phyloP scores from a whole-genome alignment of 345 rosid genomes.

The Eucalyptus cloeziana region DNA sequence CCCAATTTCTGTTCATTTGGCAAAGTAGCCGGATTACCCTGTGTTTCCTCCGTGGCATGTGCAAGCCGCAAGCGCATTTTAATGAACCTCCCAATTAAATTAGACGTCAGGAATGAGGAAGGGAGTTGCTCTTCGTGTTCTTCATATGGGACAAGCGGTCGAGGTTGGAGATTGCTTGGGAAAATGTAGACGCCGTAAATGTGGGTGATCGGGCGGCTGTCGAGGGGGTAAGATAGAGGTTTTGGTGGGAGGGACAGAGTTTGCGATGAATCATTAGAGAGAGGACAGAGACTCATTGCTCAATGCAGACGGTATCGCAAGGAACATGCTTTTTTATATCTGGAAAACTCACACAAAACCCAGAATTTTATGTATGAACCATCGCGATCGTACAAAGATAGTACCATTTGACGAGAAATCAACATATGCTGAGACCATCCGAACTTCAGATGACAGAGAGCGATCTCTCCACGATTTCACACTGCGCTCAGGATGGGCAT shows the following conservation, averaged over 20 bases:
- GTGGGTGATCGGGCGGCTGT: not conserved
- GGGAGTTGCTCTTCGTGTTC: not conserved
- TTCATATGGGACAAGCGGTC: not conserved
- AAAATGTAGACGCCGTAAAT: not conserved
- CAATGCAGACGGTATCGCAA: not conserved
- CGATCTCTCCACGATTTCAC: not conserved
- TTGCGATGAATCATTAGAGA: not conserved
- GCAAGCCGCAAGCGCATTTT: not conserved
- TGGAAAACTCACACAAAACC: not conserved
- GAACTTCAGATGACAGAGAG: not conserved
- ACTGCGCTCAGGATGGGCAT: rapidly evolving
- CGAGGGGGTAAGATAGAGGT: not conserved
- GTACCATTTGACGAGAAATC: not conserved
- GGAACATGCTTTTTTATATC: not conserved
- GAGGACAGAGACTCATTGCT: not conserved
- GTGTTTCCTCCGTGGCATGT: not conserved
- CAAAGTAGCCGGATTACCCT: too few species aligned
- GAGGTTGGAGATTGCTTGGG: not conserved
- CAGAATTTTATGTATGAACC: not conserved
- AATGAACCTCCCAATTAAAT: not conserved
- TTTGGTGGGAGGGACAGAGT: not conserved
- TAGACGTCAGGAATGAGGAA: not conserved
- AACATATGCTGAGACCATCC: not conserved
- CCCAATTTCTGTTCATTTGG: too few species aligned
- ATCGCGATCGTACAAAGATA: not conserved